Evolutionary conservation across 495 filamentous ascomycete species (phyloP).

Genomic region (Daldinia childiae): DNA sequence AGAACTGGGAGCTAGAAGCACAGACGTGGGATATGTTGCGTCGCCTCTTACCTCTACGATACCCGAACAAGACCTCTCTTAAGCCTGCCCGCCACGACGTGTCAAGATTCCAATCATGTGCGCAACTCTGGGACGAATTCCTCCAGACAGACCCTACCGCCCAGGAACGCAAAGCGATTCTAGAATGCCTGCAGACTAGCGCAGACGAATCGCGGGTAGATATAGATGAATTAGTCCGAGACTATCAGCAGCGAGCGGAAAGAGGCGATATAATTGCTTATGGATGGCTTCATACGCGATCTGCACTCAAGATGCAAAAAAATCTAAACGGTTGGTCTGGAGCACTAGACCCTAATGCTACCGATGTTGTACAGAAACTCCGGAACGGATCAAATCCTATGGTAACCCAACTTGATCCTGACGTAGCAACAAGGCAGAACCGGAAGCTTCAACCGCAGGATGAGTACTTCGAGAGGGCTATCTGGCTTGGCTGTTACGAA

Average conservation of each 20-base stretch:
- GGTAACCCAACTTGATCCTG: slow-evolving; percentile 93
- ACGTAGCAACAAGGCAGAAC: slow-evolving; percentile 81
- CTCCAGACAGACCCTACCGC: slow-evolving; percentile 59
- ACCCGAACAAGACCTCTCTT: slow-evolving; percentile 47
- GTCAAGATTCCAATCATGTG: slow-evolving; percentile 49
- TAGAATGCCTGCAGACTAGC: slow-evolving; percentile 84
- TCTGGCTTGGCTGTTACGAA: slow-evolving; percentile 90
- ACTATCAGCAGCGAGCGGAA: slow-evolving; percentile 74
- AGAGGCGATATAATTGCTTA: slow-evolving; percentile 74
- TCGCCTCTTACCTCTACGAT: slow-evolving; percentile 63
- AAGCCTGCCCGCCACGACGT: slow-evolving; percentile 44
- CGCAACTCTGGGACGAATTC: slow-evolving; percentile 57
- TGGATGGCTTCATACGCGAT: slow-evolving; percentile 92
- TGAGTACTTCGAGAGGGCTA: slow-evolving; percentile 82
- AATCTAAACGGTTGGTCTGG: slow-evolving; percentile 72
- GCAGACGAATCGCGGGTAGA: slow-evolving; percentile 70
- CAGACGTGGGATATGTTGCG: slow-evolving; percentile 90
- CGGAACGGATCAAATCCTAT: slow-evolving; percentile 68
- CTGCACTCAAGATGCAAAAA: slow-evolving; percentile 89
- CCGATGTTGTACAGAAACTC: slow-evolving; percentile 65
- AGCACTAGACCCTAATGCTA: slow-evolving; percentile 66
- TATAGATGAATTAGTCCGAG: slow-evolving; percentile 77
- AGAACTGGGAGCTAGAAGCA: slow-evolving; percentile 67
- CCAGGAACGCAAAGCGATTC: slow-evolving; percentile 74
- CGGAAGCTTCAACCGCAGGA: slow-evolving; percentile 79